A percentile compares a stretch with the other conserved stretches of the same genome.
Evolutionary conservation across 306 rosid species (phyloP).

Genomic region (Erythrophleum fordii): DNA sequence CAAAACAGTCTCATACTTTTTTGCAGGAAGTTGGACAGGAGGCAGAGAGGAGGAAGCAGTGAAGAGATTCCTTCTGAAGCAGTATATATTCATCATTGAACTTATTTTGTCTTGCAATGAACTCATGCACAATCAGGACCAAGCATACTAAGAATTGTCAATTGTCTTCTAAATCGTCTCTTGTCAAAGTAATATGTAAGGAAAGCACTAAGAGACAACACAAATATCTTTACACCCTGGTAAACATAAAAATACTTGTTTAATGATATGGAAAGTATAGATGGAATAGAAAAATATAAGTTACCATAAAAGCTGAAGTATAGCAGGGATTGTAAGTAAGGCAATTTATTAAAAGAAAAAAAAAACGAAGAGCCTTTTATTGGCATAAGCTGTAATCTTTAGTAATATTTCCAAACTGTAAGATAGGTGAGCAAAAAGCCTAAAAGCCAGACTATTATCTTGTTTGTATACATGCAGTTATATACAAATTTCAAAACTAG

Average conservation of each 20-base stretch:
- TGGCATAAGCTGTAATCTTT: neutral
- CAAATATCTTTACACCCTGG: neutral
- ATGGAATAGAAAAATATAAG: neutral
- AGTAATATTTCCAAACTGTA: neutral
- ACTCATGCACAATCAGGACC: slow-evolving; percentile 44
- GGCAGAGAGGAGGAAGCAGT: slow-evolving; percentile 56
- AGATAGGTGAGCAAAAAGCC: neutral
- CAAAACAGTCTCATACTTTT: slow-evolving; percentile 48
- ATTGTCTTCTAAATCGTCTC: slow-evolving; percentile 25
- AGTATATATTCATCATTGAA: slow-evolving; percentile 51
- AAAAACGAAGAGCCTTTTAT: neutral
- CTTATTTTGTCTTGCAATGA: slow-evolving; percentile 35
- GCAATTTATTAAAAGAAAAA: no score
- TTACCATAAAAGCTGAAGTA: neutral
- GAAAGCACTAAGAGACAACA: neutral
- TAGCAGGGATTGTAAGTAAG: neutral
- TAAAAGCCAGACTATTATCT: neutral
- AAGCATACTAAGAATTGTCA: slow-evolving; percentile 21
- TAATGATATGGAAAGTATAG: neutral
- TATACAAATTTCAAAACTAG: neutral
- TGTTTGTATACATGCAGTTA: neutral
- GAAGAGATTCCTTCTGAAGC: slow-evolving; percentile 60
- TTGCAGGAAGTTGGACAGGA: slow-evolving; percentile 68
- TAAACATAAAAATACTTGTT: slow-evolving; percentile 25
- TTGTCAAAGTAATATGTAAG: neutral